These are phyloP conservation scores for Suhomyces ambrosiae DNA, from an alignment of 1,139 yeast species.

Conservation along the genomic window DNA sequence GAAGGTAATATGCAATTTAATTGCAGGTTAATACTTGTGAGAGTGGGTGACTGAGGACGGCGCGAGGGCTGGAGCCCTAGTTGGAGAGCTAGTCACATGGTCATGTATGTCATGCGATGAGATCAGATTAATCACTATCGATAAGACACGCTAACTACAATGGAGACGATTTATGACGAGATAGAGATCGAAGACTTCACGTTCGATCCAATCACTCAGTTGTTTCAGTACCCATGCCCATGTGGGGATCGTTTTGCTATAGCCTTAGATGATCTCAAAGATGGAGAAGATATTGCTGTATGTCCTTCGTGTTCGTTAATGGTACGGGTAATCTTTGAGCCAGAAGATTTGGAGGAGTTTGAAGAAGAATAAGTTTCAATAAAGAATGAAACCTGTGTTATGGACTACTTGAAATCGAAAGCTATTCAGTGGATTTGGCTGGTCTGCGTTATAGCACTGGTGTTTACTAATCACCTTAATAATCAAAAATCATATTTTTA, in stretches of 20 bases:
- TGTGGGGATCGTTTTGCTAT: conserved; percentile 96
- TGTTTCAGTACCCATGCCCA: conserved; percentile 96
- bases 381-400: no score
- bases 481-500: no score
- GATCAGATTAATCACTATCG: background rate
- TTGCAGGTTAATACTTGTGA: conserved; percentile 3
- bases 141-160: conserved; percentile 15
- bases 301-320: conserved; percentile 95
- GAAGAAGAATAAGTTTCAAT: conserved; percentile 7
- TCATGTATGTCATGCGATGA: conserved; percentile 2
- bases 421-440: no score
- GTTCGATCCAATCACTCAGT: conserved; percentile 75
- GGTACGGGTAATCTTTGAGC: conserved; percentile 88
- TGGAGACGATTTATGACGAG: conserved; percentile 81
- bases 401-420: no score
- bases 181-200: conserved; percentile 97
- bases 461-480: no score
- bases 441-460: no score
- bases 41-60: background rate
- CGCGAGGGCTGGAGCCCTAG: conserved; percentile 17
- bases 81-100: no score
- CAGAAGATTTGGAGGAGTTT: conserved; percentile 45
- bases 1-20: background rate
- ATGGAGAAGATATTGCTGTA: conserved; percentile 92
- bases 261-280: conserved; percentile 77